Base-by-base conservation (phyloP, 805 yeast genomes). In the Lipomyces yamanashiensis region DNA sequence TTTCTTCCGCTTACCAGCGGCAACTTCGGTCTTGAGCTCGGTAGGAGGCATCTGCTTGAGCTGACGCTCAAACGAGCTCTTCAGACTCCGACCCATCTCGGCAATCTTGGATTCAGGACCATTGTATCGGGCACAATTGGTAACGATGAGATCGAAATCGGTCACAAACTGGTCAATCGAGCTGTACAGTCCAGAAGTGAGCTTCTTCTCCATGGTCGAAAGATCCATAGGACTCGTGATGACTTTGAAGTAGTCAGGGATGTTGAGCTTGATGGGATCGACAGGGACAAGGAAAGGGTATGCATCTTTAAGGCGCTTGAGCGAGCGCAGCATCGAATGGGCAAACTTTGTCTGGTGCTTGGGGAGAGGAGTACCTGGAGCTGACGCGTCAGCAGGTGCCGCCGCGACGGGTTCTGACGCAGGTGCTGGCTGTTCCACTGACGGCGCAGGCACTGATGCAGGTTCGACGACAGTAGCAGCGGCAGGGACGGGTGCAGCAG, bases 161-260 rank as follows among this genome's bases (percentile, higher is more conserved):
- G 75, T 79, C 44, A 82, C 83, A 48, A 92, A 84, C 67, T 86
- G 86, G 67, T 83, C 83, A 10, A 92, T 87, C 5, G 83, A 81
- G 67, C 83, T 88, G 76, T 92, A 95, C 1, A 90, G 92, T 72
- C 86, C 85, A 7, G 76, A 84, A 47, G 74, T 80, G 45, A 92
- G 77, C 76, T 92, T 93, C 71, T 83, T 84, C 76, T 95, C 99
- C 68, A 95, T 89, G 1, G 98, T 91, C 2, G 92, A 84, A 40
- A 95, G 79, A 75, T 93, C 98, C 98, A 95, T 95, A 45, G 99
- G 99, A 71, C 87, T 81, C 68, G 84, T 82, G 71, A 95, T 86
- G 72, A 84, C 86, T 71, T 91, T 92, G 75, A 87, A 90, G 75
- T 95, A 95, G 67, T 89, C 85, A 2, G 99, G 99, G 61, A 95